Base-by-base conservation (phyloP, 1,284 basidiomycete species). In the Pterula multifida region DNA sequence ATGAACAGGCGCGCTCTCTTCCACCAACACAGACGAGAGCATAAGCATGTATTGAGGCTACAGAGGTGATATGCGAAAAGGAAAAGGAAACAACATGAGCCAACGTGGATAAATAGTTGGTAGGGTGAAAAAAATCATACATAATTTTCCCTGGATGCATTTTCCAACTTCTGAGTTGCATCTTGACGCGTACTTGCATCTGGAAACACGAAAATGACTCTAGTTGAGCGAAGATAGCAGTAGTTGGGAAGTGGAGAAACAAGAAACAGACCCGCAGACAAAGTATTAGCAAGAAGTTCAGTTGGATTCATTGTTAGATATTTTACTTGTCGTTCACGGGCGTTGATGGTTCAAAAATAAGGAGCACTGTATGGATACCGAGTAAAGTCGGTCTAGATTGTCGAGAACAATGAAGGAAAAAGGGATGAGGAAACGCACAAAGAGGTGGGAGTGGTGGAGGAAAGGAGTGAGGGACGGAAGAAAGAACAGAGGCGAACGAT, bases 21-120 rank as follows among this genome's bases (percentile, higher is more conserved):
- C 85, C 28, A 81, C 79, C 46, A 96, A 78, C 59, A 92, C 88
- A 12, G 77, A 68, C 26, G 87, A 85, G 54, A 97, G 81, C 71
- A 90, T 91, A 62, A 83, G 65, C 76, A 95, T 83, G 71, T 96
- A 97, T 58, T 81, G 82, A 54, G 87, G 85, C 90, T 93, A 65
- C 47, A 60, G 60, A 51, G 39, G 36, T 57, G 39, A 42, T 42
- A n/a, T 52, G 50, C 54, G 48, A 58, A 55, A 53, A 61, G 52
- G 52, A 50, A 58, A 57, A 57, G 54, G 53, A 54, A 55, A 35
- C 6, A 19, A 17, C 39, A 42, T 35, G 11, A n/a, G n/a, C 9
- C 9, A n/a, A 35, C 39, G 15, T 32, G 6, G 6, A 42, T 19
- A 55, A 42, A 36, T 50, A 49, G 53, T 55, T 55, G 55, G 53